phyloP scores from a whole-genome alignment of 192 early-diverging fungal species.

The Funneliformis mosseae region DNA sequence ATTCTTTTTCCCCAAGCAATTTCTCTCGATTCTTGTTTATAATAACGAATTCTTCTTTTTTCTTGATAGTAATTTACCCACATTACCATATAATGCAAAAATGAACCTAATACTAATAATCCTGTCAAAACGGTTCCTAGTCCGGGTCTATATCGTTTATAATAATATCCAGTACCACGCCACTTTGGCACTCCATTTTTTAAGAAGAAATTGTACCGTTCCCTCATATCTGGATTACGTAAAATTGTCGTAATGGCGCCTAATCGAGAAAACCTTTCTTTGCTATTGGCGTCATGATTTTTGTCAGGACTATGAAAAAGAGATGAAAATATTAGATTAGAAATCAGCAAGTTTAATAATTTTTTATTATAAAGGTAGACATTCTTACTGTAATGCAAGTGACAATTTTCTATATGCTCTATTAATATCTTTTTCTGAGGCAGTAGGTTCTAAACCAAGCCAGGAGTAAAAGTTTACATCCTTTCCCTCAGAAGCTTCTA shows the following conservation, averaged over 20 bases:
- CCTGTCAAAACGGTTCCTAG: constrained; percentile 59
- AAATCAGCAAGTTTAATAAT: background rate
- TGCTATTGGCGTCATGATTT: constrained; percentile 54
- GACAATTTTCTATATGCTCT: constrained; percentile 70
- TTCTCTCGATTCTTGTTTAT: constrained; percentile 34
- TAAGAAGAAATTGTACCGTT: constrained; percentile 79
- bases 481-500: constrained; percentile 62
- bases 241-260: constrained; percentile 68
- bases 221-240: constrained; percentile 60
- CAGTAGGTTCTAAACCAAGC: constrained; percentile 56
- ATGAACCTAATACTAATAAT: constrained; percentile 54
- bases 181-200: constrained; percentile 81
- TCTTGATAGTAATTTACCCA: constrained; percentile 64
- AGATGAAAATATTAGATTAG: background rate
- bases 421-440: constrained; percentile 59
- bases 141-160: constrained; percentile 72
- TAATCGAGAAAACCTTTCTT: constrained; percentile 66
- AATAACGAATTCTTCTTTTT: constrained; percentile 52
- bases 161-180: constrained; percentile 77
- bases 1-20: constrained; percentile 49
- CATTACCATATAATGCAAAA: constrained; percentile 67
- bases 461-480: constrained; percentile 68
- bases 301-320: constrained; percentile 65
- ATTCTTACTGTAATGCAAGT: constrained; percentile 63
- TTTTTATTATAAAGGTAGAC: background rate